A percentile compares a stretch with the other conserved stretches of the same genome.
phyloP scores from a whole-genome alignment of 2,329 filamentous ascomycete genomes.

The Epichloe scottii region DNA sequence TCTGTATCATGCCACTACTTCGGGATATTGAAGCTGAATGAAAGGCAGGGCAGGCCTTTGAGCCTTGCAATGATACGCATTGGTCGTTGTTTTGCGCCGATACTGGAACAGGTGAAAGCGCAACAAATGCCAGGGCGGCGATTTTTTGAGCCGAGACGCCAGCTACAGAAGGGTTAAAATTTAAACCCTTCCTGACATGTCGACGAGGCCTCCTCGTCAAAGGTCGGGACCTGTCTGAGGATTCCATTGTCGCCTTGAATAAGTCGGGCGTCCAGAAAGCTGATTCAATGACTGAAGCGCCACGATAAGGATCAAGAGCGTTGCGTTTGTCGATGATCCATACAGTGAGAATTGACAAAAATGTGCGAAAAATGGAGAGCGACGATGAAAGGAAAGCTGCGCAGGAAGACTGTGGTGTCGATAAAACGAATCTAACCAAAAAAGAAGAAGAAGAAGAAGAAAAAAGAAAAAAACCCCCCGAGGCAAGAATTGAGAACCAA shows the following conservation, averaged over 20 bases:
- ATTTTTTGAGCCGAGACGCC: neutral
- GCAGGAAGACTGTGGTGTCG: conserved; percentile 16
- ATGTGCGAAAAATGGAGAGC: neutral
- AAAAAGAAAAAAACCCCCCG: conserved; percentile 7
- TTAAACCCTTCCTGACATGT: neutral
- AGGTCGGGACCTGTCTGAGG: neutral
- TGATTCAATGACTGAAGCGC: neutral
- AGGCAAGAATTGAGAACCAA: neutral
- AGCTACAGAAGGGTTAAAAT: neutral
- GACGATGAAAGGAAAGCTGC: conserved; percentile 8
- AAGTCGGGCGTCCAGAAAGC: neutral
- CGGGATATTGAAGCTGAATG: conserved; percentile 59
- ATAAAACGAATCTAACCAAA: conserved; percentile 21
- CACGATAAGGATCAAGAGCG: neutral
- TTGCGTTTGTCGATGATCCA: conserved; percentile 1
- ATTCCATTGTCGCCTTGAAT: neutral
- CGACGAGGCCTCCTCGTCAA: neutral
- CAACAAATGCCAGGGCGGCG: conserved; percentile 14
- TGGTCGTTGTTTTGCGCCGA: conserved; percentile 22
- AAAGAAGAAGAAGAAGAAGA: conserved; percentile 15
- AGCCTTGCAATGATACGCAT: conserved; percentile 58
- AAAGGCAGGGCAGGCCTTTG: conserved; percentile 61
- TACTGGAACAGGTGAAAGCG: conserved; percentile 16
- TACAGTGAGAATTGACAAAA: conserved; percentile 1
- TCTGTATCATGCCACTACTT: conserved; percentile 38